These are phyloP conservation scores for Rhododendron ovatum DNA, from an alignment of 148 eudicot genomes.

Conservation along the genomic window DNA sequence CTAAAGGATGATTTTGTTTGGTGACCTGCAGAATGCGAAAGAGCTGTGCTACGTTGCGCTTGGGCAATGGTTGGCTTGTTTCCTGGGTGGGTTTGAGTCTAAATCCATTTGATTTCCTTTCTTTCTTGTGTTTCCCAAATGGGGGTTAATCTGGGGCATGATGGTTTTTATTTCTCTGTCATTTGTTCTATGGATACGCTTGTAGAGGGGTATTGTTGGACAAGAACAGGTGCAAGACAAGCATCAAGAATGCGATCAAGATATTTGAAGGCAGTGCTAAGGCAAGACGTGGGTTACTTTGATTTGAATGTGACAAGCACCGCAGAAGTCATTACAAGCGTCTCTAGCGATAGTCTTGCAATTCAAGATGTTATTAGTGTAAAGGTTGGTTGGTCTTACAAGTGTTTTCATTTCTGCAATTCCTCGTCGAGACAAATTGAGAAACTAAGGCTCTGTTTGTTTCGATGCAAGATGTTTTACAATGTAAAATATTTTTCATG, in stretches of 20 bases:
- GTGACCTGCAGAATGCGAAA: conserved; percentile 50
- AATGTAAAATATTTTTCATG: too few relatives aligned
- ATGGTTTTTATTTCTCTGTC: background rate
- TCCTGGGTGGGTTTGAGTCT: conserved; percentile 51
- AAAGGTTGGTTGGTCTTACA: conserved; percentile 37
- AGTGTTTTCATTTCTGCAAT: background rate
- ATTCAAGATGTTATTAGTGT: conserved; percentile 77
- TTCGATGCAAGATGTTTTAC: too few relatives aligned
- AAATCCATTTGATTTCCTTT: background rate
- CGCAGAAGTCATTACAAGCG: conserved; percentile 61
- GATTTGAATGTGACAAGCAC: conserved; percentile 68
- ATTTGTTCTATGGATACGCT: background rate
- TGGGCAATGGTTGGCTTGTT: conserved; percentile 62
- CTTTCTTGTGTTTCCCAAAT: background rate
- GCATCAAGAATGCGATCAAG: conserved; percentile 60
- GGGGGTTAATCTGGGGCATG: background rate
- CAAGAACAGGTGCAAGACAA: conserved; percentile 80
- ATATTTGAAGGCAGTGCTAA: conserved; percentile 67
- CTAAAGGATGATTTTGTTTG: background rate
- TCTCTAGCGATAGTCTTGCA: conserved; percentile 63
- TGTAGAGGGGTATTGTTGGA: conserved; percentile 81
- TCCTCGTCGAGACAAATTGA: background rate
- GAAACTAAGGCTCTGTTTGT: background rate
- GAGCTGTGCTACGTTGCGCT: conserved; percentile 48
- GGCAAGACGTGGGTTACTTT: conserved; percentile 78